Evolutionary conservation across 768 basidiomycete genomes (phyloP), one percentile per base, ranked within the genome.

Genomic region (Termitomyces sp.): DNA sequence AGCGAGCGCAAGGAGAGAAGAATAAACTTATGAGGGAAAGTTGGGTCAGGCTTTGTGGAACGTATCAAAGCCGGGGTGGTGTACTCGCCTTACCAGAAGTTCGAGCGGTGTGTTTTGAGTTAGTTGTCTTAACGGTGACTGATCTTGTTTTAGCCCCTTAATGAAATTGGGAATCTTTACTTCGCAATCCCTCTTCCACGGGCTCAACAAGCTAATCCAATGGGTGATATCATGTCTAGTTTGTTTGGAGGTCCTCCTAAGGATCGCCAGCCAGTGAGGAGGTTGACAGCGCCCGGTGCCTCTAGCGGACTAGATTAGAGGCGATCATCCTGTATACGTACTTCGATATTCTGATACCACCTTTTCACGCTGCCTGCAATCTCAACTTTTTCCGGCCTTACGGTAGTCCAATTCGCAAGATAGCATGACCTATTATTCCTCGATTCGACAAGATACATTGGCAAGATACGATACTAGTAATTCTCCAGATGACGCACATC

Each of bases 151-250:
- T 64, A 94, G 92, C 78, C 78, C n/a, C 73, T 91, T 53, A 78
- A 78, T 55, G 89, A 91, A 57, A 77, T 96, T 55, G 87, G 83
- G 4, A 81, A 81, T 15, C 72, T 94, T 28, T 95, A 92, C 74
- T 98, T 99, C 74, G 89, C 88, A 8, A 89, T 98, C 53, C 90
- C 92, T 7, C 89, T 87, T 39, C 91, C 93, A 55, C 80, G 88
- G 60, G 73, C 76, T 58, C 84, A 88, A 70, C 81, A 85, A 12
- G 85, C 79, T 7, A 96, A 96, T 70, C 90, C 96, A 6, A 74
- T 98, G 54, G 91, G 89, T 33, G 93, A 95, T 33, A 90, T 98
- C 82, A 76, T 98, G 74, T 92, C 94, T 5, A 88, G 89, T 5
- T 77, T 98, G 71, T 90, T 98, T 61, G 95, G 95, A 32, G 92